These are phyloP conservation scores for Trapa bicornis DNA, from an alignment of 345 rosid species.

Conservation along the genomic window DNA sequence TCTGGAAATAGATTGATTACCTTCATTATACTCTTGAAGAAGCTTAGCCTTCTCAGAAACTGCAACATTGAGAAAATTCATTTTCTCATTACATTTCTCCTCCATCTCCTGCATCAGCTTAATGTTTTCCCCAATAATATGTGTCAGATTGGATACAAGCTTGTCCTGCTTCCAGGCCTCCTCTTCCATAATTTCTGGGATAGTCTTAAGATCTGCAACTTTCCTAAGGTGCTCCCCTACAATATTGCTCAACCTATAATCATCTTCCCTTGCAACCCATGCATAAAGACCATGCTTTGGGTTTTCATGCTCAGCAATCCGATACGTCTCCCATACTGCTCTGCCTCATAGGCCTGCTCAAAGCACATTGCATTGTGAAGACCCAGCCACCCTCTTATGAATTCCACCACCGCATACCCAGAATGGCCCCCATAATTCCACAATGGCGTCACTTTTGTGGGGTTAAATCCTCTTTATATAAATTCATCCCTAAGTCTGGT, in stretches of 20 bases:
- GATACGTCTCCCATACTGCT: slow-evolving; percentile 63
- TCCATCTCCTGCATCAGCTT: slow-evolving; percentile 38
- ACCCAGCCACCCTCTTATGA: slow-evolving; percentile 84
- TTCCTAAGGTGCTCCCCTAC: slow-evolving; percentile 68
- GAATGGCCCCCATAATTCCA: slow-evolving; percentile 88
- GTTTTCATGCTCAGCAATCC: neutral
- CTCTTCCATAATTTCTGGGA: slow-evolving; percentile 44
- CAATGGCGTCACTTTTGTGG: slow-evolving; percentile 63
- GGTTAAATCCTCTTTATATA: slow-evolving; percentile 66
- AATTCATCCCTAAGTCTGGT: slow-evolving; percentile 71
- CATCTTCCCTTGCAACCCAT: slow-evolving; percentile 91
- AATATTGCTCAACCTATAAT: slow-evolving; percentile 46
- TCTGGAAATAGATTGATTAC: slow-evolving; percentile 14
- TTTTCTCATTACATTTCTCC: slow-evolving; percentile 44
- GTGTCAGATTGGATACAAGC: slow-evolving; percentile 46
- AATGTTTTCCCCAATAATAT: slow-evolving; percentile 39
- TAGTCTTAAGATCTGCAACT: slow-evolving; percentile 38
- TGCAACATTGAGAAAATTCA: slow-evolving; percentile 25
- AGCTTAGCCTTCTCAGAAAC: slow-evolving; percentile 73
- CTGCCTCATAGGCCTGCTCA: slow-evolving; percentile 74
- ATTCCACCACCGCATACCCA: slow-evolving; percentile 75
- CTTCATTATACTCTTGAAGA: slow-evolving; percentile 66
- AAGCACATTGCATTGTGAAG: slow-evolving; percentile 80
- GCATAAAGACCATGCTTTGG: slow-evolving; percentile 55
- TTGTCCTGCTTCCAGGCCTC: slow-evolving; percentile 69